These are phyloP conservation scores for Tetrapyrgos nigripes DNA, from an alignment of 1,284 basidiomycete species.

Conservation along the genomic window DNA sequence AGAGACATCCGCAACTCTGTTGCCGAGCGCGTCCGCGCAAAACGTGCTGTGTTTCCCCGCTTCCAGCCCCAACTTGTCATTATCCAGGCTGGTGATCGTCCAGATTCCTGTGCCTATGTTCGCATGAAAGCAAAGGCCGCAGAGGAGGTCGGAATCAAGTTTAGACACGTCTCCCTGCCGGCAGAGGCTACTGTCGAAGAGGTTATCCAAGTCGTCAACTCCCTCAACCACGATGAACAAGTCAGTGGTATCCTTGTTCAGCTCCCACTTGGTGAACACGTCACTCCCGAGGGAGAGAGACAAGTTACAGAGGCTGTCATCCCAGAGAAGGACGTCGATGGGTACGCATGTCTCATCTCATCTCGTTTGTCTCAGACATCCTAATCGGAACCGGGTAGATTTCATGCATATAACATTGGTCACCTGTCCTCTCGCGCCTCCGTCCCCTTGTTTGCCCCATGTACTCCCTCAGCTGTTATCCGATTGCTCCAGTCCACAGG, in stretches of 20 bases:
- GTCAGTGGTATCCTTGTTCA: slow-evolving; percentile 96
- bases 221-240: slow-evolving; percentile 84
- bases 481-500: slow-evolving; percentile 89
- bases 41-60: slow-evolving; percentile 73
- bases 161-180: slow-evolving; percentile 82
- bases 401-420: slow-evolving; percentile 99
- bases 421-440: slow-evolving; percentile 92
- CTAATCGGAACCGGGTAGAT: slow-evolving; percentile 52
- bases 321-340: slow-evolving; percentile 97
- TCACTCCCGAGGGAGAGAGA: slow-evolving; percentile 87
- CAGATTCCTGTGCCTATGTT: slow-evolving; percentile 93
- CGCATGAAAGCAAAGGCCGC: slow-evolving; percentile 98
- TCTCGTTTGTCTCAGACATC: neutral
- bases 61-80: slow-evolving; percentile 93
- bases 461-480: slow-evolving; percentile 95
- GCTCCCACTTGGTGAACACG: slow-evolving; percentile 91
- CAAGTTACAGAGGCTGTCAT: slow-evolving; percentile 94
- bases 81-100: slow-evolving; percentile 91
- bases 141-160: slow-evolving; percentile 92
- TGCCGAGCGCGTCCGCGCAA: slow-evolving; percentile 64
- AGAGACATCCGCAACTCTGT: slow-evolving; percentile 85
- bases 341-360: slow-evolving; percentile 53
- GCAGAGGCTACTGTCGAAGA: slow-evolving; percentile 79
- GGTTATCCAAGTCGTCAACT: slow-evolving; percentile 80
- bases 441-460: slow-evolving; percentile 91